Evolutionary conservation across 331 rosid genomes (phyloP).

Genomic region (Arachis monticola): DNA sequence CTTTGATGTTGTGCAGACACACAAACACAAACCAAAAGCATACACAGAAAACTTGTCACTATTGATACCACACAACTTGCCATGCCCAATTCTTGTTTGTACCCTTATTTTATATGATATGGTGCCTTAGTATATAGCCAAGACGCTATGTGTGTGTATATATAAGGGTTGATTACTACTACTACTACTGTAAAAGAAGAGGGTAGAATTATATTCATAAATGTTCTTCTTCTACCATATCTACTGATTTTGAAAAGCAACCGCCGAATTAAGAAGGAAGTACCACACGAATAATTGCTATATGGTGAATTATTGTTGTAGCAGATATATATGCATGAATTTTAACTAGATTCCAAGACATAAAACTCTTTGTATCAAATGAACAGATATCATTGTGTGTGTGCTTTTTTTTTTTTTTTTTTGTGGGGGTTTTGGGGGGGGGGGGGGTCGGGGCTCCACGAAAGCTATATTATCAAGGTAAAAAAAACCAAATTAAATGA

Average conservation of each 20-base stretch:
- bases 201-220: constrained; percentile 27
- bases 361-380: constrained; percentile 31
- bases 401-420: too few relatives aligned
- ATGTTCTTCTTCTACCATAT: constrained; percentile 42
- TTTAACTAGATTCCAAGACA: constrained; percentile 29
- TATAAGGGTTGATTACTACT: constrained; percentile 24
- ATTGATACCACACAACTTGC: constrained; percentile 36
- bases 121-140: neutral
- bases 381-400: constrained; percentile 12
- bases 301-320: constrained; percentile 22
- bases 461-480: neutral
- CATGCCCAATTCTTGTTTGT: constrained; percentile 37
- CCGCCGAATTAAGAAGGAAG: constrained; percentile 35
- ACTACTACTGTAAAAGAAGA: neutral
- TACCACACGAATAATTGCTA: constrained; percentile 29
- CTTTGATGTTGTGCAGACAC: constrained; percentile 41
- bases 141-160: neutral
- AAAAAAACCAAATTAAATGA: neutral
- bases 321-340: neutral
- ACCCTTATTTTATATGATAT: neutral
- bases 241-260: constrained; percentile 32
- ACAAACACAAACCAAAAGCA: constrained; percentile 18
- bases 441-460: neutral
- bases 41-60: constrained; percentile 28
- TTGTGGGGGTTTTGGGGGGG: too few relatives aligned